Evolutionary conservation across 352 stramenopile genomes (phyloP).

Genomic region (Plasmopara muralis): DNA sequence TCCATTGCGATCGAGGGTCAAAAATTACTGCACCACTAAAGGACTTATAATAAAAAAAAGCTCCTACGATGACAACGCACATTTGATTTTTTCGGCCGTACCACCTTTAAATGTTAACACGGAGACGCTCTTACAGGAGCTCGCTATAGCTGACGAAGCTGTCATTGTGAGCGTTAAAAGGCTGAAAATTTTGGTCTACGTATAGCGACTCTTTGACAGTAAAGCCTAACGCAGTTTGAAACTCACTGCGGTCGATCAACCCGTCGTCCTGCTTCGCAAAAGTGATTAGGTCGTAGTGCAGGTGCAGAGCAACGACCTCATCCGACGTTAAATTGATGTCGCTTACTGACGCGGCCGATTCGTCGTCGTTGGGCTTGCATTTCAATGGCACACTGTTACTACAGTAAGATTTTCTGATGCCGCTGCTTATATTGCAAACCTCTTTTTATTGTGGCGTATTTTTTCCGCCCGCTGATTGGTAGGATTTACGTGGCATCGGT

Average conservation of each 20-base stretch:
- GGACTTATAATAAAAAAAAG: background rate
- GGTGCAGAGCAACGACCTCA: slow-evolving; percentile 49
- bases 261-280: slow-evolving; percentile 55
- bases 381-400: slow-evolving; percentile 17
- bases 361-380: slow-evolving; percentile 48
- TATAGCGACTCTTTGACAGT: slow-evolving; percentile 77
- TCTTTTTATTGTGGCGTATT: background rate
- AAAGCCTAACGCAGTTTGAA: slow-evolving; percentile 72
- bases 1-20: slow-evolving; percentile 60
- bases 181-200: slow-evolving; percentile 74
- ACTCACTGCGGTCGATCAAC: slow-evolving; percentile 72
- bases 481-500: slow-evolving; percentile 11
- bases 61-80: slow-evolving; percentile 22
- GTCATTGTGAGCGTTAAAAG: slow-evolving; percentile 75
- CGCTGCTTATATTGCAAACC: slow-evolving; percentile 43
- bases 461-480: too few species aligned
- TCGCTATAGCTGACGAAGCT: slow-evolving; percentile 76
- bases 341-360: slow-evolving; percentile 36
- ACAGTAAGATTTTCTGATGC: slow-evolving; percentile 45
- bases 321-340: slow-evolving; percentile 52
- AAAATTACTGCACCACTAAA: slow-evolving; percentile 50
- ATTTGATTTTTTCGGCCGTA: slow-evolving; percentile 62
- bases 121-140: slow-evolving; percentile 65
- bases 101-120: slow-evolving; percentile 65
- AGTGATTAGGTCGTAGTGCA: slow-evolving; percentile 67